phyloP scores from a whole-genome alignment of 495 filamentous ascomycete species.

The Penicillium nucicola region DNA sequence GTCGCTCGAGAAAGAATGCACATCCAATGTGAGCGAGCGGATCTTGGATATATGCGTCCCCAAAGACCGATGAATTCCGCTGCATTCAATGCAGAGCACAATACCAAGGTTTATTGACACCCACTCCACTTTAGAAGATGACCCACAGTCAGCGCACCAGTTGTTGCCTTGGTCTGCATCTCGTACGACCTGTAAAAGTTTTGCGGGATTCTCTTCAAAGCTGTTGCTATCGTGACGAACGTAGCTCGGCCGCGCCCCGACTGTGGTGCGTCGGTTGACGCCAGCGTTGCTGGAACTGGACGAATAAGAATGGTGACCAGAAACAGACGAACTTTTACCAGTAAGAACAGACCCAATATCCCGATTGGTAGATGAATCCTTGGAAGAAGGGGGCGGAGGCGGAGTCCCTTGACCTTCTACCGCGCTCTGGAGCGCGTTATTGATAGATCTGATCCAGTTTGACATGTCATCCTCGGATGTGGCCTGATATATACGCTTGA shows the following conservation, averaged over 20 bases:
- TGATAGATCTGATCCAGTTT: conserved; percentile 94
- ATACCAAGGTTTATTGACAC: conserved; percentile 97
- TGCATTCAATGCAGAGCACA: conserved; percentile 96
- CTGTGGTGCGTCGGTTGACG: conserved; percentile 80
- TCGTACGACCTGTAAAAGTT: conserved; percentile 79
- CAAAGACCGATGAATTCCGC: conserved; percentile 93
- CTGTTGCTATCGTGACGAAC: conserved; percentile 61
- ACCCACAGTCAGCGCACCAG: conserved; percentile 94
- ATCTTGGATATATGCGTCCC: conserved; percentile 98
- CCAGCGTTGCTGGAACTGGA: conserved; percentile 49
- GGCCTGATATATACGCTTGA: conserved; percentile 94
- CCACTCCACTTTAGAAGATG: conserved; percentile 91
- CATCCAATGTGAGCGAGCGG: conserved; percentile 91
- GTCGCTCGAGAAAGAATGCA: conserved; percentile 91
- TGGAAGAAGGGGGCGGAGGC: conserved; percentile 36
- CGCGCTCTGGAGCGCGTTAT: conserved; percentile 94
- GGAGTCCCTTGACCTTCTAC: conserved; percentile 73
- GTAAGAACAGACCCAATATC: conserved; percentile 91
- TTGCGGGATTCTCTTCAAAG: conserved; percentile 79
- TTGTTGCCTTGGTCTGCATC: conserved; percentile 91
- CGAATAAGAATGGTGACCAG: conserved; percentile 54
- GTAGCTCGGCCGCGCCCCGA: conserved; percentile 80
- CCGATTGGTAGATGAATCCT: conserved; percentile 58
- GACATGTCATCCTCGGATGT: conserved; percentile 98
- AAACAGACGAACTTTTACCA: conserved; percentile 83